A percentile compares a stretch with the other conserved stretches of the same genome.
These are phyloP conservation scores for Colletotrichum costaricense DNA, from an alignment of 2,329 filamentous ascomycete genomes.

Conservation along the genomic window DNA sequence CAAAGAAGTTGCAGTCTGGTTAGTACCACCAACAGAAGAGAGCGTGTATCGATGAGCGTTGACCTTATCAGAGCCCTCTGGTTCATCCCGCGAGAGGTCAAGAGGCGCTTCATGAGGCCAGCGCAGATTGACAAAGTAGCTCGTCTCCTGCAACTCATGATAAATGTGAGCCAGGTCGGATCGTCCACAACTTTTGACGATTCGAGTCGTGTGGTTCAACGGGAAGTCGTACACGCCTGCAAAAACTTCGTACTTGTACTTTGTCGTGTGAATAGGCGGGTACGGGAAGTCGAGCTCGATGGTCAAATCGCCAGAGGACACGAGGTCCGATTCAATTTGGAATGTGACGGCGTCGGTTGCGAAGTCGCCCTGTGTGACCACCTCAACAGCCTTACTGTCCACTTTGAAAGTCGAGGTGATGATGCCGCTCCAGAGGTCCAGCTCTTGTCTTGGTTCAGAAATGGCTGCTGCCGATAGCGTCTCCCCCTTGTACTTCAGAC, in stretches of 20 bases:
- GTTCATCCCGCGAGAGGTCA: constrained; percentile 29
- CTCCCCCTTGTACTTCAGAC: constrained; percentile 48
- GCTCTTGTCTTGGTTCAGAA: constrained; percentile 45
- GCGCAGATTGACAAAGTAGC: constrained; percentile 52
- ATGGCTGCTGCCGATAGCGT: constrained; percentile 46
- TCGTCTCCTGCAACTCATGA: constrained; percentile 49
- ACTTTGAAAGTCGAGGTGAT: constrained; percentile 52
- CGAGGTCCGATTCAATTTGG: constrained; percentile 48
- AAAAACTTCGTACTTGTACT: constrained; percentile 58
- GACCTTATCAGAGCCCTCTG: constrained; percentile 37
- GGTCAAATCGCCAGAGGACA: constrained; percentile 45
- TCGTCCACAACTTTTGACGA: constrained; percentile 31
- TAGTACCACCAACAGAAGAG: constrained; percentile 25
- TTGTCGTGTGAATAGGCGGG: constrained; percentile 50
- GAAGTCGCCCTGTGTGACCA: constrained; percentile 51
- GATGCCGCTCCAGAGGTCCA: constrained; percentile 51
- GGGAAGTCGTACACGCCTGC: constrained; percentile 53
- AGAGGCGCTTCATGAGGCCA: constrained; percentile 43
- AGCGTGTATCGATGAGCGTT: constrained; percentile 49
- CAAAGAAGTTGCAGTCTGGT: constrained; percentile 25
- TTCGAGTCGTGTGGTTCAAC: constrained; percentile 50
- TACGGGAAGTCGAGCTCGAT: constrained; percentile 57
- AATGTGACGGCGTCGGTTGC: constrained; percentile 51
- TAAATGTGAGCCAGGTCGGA: constrained; percentile 44
- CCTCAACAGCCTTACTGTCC: constrained; percentile 43